Evolutionary conservation across 768 basidiomycete genomes (phyloP).

Genomic region (Candolleomyces eurysporus): DNA sequence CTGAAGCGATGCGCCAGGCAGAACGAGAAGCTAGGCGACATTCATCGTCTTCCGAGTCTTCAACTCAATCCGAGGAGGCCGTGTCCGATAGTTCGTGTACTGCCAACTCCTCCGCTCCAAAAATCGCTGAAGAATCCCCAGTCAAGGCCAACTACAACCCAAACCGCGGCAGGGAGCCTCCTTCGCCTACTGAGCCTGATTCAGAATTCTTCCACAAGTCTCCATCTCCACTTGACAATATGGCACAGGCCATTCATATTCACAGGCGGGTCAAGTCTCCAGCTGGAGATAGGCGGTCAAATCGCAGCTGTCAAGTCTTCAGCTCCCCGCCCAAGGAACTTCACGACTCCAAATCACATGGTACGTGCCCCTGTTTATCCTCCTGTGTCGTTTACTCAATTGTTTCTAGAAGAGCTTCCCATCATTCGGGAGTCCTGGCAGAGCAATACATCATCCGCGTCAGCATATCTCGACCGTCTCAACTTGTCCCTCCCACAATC

Average conservation of each 20-base stretch:
- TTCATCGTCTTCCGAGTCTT: conserved; percentile 42
- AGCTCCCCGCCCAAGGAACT: conserved; percentile 13
- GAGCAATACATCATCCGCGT: conserved; percentile 14
- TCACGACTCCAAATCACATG: neutral
- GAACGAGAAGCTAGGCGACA: conserved; percentile 24
- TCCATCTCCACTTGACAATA: conserved; percentile 18
- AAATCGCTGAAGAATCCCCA: conserved; percentile 37
- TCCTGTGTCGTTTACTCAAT: neutral
- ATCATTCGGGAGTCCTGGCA: conserved; percentile 7
- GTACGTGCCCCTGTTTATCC: neutral
- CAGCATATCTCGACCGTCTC: conserved; percentile 40
- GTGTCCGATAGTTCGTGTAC: conserved; percentile 28
- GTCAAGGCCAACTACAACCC: conserved; percentile 45
- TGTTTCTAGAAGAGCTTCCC: conserved; percentile 4
- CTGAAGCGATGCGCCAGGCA: conserved; percentile 2
- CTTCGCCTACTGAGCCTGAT: conserved; percentile 23
- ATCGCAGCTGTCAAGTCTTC: conserved; percentile 25
- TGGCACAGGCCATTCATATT: conserved; percentile 14
- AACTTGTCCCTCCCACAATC: conserved; percentile 32
- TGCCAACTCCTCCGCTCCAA: conserved; percentile 26
- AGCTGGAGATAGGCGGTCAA: conserved; percentile 21
- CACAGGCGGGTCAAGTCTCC: conserved; percentile 13
- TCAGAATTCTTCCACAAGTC: conserved; percentile 55
- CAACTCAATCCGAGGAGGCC: conserved; percentile 33
- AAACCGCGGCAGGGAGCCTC: conserved; percentile 20